Evolutionary conservation across 257 asterid species (phyloP), one percentile per base, ranked within the genome.

Genomic region (Knoxia roxburghii): DNA sequence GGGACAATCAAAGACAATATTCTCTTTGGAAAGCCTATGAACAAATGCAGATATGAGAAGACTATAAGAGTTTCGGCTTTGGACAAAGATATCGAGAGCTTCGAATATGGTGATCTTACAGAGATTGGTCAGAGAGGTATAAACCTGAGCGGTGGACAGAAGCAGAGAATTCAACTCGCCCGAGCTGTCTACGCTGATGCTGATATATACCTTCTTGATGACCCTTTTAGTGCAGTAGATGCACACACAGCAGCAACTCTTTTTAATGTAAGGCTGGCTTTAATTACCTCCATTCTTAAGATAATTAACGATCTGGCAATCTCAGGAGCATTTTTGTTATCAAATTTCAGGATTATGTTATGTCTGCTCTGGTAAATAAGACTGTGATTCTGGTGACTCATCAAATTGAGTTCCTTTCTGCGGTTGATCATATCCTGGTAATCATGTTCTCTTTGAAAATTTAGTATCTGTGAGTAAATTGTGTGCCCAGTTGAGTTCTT

Each of bases 171-270:
- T 76, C 95, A 87, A 71, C 85, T 90, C 11, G 97, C 97, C 46
- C 89, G 97, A 65, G 95, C 95, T 1, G 88, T 90, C 7, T 87
- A 90, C 12, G 68, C 56, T 29, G 90, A 86, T 72, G 87, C 91
- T 6, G 90, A 90, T 18, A 84, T 90, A 5, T 90, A 84, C 80
- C 85, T 78, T 67, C 86, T 87, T 18, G 97, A 90, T 23, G 97
- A 90, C 66, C 95, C 97, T 65, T 90, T 90, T 72, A 86, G 97
- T 70, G 97, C 96, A 10, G 91, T 90, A 10, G 96, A 89, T 81
- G 96, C 96, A 67, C 95, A 87, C 49, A 87, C 96, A 53, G 90
- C 95, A 33, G 78, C 85, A 62, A 40, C 77, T 29, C 95, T 89
- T 74, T 89, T 87, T 73, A 78, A 86, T 48, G 96, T 86, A 75